Base-by-base conservation (phyloP, 371 early-diverging fungal species). In the Mucor plumbeus region DNA sequence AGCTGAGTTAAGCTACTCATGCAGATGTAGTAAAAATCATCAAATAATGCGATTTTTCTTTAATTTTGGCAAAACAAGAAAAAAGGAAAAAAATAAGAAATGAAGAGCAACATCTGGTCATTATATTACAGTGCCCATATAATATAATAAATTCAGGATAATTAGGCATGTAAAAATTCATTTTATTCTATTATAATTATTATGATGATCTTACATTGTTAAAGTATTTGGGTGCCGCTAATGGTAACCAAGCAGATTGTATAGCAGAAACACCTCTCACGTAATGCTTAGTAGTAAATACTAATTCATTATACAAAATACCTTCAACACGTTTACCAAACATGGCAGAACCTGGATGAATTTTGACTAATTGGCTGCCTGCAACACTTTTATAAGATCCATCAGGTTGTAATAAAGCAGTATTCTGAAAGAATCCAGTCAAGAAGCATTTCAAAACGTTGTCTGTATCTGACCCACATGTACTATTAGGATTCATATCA, bases 231-330 rank as follows among this genome's bases (percentile, higher is more conserved):
- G 96, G 95, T 10, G 95, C 93, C 6, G 92, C 91, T 61, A 88
- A 85, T 0, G 90, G 77, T 36, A 97, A 76, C 97, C 98, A 98
- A 34, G 83, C 74, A 35, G 91, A 87, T 63, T 96, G 91, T 3
- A 95, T 89, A 4, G 89, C 87, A 21, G 94, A 93, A 0, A 95
- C 94, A 36, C 91, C 88, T 21, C 96, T 86, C 55, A 95, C 90
- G 77, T 96, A 96, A 64, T 93, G 90, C 55, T 90, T 89, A 14
- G 94, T 91, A 0, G 98, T 98, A 58, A 92, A 92, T 5, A 95
- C 97, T 53, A 95, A 85, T 79, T 99, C 98, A 71, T 97, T 94
- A 79, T 95, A 99, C 71, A 99, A 80, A 40, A 99, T 86, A 9
- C 92, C 91, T 60, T 92, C 90, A 0, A 83, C 80, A 34, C 88